Conservation (phyloP, 2,329 filamentous ascomycete species). For the Alternaria triticimaculans region DNA sequence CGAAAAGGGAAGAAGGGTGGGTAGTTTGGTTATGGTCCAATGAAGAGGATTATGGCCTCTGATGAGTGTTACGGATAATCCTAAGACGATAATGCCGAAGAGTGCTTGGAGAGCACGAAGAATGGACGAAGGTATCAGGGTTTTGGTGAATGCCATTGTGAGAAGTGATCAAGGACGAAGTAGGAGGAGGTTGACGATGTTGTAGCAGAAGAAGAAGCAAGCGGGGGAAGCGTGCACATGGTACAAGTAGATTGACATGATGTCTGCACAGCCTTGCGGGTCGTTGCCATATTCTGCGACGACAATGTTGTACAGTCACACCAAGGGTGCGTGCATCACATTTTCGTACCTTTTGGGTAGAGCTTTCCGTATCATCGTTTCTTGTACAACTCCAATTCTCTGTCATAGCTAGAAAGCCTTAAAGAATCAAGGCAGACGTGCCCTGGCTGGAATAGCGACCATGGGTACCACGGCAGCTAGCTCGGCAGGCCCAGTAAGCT, state of each 20-base stretch:
- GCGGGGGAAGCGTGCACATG: too few relatives aligned
- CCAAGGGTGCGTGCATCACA: neutral
- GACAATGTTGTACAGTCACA: neutral
- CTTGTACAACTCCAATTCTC: too few relatives aligned
- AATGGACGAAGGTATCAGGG: neutral
- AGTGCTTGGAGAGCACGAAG: neutral
- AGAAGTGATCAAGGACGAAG: fast-evolving
- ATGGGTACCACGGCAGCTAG: too few relatives aligned
- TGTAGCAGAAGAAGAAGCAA: too few relatives aligned
- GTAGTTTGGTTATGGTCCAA: too few relatives aligned
- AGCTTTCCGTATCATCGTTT: neutral
- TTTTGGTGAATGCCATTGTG: neutral
- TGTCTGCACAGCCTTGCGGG: neutral
- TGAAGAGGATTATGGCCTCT: neutral
- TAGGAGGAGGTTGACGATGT: neutral
- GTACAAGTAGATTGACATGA: too few relatives aligned
- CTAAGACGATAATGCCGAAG: neutral
- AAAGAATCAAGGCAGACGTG: neutral
- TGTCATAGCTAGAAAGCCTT: too few relatives aligned
- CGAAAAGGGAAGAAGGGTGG: neutral
- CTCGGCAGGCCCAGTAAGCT: too few relatives aligned
- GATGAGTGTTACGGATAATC: neutral
- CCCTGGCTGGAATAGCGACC: neutral
- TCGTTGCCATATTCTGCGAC: neutral
- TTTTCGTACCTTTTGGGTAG: neutral